Percentiles rank a stretch among this genome's conserved stretches.
These are phyloP conservation scores for Pelargonium australe DNA, from an alignment of 441 rosid genomes.

Conservation along the genomic window DNA sequence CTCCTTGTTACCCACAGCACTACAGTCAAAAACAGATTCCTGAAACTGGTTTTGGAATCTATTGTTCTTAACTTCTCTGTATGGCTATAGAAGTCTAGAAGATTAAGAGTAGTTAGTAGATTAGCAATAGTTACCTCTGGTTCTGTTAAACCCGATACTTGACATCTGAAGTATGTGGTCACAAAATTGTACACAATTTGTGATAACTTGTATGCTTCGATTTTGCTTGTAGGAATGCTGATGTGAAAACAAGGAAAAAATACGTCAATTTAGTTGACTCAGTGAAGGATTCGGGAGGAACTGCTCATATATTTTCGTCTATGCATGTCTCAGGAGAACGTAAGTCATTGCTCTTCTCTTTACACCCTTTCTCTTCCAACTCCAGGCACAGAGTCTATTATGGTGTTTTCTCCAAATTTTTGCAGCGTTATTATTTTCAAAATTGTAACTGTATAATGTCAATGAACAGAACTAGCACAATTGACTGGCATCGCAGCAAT, in stretches of 20 bases:
- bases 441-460: neutral
- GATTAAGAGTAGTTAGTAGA: too few relatives aligned
- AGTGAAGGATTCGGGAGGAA: slow-evolving; percentile 71
- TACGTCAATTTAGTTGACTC: slow-evolving; percentile 71
- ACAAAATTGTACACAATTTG: neutral
- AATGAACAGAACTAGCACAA: slow-evolving; percentile 61
- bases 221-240: slow-evolving; percentile 61
- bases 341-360: slow-evolving; percentile 27
- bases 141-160: too few relatives aligned
- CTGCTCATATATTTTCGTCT: slow-evolving; percentile 71
- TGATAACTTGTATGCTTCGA: neutral
- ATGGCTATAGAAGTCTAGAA: too few relatives aligned
- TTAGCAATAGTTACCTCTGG: too few relatives aligned
- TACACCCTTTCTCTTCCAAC: neutral
- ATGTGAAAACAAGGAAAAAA: slow-evolving; percentile 52
- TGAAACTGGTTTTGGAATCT: too few relatives aligned
- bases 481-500: slow-evolving; percentile 87
- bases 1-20: too few relatives aligned
- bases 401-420: neutral
- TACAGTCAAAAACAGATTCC: too few relatives aligned
- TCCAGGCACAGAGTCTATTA: neutral
- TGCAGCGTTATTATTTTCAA: neutral
- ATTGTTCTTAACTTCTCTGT: too few relatives aligned
- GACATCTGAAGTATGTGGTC: neutral
- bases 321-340: slow-evolving; percentile 98